Percentiles rank a stretch among this genome's conserved stretches.
Conservation (phyloP, 768 basidiomycete species). For the Roridomyces roridus region DNA sequence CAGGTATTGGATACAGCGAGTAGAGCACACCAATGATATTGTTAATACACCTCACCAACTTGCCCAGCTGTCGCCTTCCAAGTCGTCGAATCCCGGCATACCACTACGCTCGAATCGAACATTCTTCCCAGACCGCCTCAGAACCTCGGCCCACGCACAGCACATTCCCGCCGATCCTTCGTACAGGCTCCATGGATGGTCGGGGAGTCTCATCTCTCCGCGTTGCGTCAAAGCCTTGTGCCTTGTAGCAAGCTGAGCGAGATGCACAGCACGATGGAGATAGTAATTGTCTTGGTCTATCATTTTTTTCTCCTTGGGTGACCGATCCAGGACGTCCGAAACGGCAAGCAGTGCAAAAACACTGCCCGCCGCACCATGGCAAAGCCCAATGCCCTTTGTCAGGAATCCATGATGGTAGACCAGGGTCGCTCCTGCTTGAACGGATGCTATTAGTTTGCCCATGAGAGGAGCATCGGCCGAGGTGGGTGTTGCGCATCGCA, state of each 20-base stretch:
- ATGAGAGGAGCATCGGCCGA: slow-evolving; percentile 27
- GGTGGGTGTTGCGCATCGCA: slow-evolving; percentile 34
- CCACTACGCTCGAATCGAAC: slow-evolving; percentile 32
- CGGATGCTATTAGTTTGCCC: slow-evolving; percentile 36
- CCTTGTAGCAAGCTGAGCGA: slow-evolving; percentile 50
- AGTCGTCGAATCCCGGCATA: slow-evolving; percentile 51
- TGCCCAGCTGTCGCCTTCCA: slow-evolving; percentile 20
- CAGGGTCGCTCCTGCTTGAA: slow-evolving; percentile 46
- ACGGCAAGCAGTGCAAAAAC: slow-evolving; percentile 58
- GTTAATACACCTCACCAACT: slow-evolving; percentile 6
- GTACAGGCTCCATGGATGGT: slow-evolving; percentile 62
- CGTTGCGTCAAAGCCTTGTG: slow-evolving; percentile 39
- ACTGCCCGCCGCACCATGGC: slow-evolving; percentile 63
- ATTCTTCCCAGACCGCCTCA: slow-evolving; percentile 35
- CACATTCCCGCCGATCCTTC: slow-evolving; percentile 67
- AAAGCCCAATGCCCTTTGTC: slow-evolving; percentile 64
- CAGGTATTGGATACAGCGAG: not conserved
- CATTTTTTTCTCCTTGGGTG: slow-evolving; percentile 4
- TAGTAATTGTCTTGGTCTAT: slow-evolving; percentile 23
- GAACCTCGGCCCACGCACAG: slow-evolving; percentile 58
- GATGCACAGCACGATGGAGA: slow-evolving; percentile 50
- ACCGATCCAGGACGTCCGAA: slow-evolving; percentile 47
- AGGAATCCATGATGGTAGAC: slow-evolving; percentile 57
- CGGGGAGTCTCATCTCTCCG: slow-evolving; percentile 53
- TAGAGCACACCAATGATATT: no score